Percentiles rank a stretch among this genome's conserved stretches.
Evolutionary conservation across 805 yeast genomes (phyloP).

Genomic region (Suhomyces canberraensis): DNA sequence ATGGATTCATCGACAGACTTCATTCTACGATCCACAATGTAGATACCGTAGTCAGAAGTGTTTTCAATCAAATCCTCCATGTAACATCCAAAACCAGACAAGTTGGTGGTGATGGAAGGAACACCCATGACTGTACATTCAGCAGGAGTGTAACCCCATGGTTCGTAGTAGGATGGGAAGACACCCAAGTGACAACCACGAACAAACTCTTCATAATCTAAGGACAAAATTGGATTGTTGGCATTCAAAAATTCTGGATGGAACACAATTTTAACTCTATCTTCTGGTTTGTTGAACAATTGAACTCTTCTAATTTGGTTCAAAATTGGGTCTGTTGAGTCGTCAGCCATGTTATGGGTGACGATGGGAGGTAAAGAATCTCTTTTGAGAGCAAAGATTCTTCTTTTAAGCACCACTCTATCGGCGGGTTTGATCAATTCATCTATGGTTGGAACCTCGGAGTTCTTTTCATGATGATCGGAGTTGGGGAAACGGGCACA

Average conservation of each 20-base stretch:
- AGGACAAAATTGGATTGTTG: slow-evolving; percentile 86
- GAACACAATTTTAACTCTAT: slow-evolving; percentile 91
- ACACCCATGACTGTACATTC: slow-evolving; percentile 99
- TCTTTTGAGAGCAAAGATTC: slow-evolving; percentile 89
- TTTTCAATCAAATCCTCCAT: slow-evolving; percentile 97
- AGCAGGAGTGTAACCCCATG: slow-evolving; percentile 99
- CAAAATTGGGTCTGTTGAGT: slow-evolving; percentile 83
- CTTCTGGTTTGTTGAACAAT: slow-evolving; percentile 83
- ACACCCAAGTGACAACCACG: slow-evolving; percentile 98
- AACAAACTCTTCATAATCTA: slow-evolving; percentile 96
- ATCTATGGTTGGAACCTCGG: slow-evolving; percentile 73
- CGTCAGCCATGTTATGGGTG: slow-evolving; percentile 95
- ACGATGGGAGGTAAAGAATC: slow-evolving; percentile 91
- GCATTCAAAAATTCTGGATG: slow-evolving; percentile 97
- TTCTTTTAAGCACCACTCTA: slow-evolving; percentile 81
- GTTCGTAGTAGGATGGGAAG: slow-evolving; percentile 97
- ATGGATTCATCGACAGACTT: slow-evolving; percentile 91
- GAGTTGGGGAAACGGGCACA: slow-evolving; percentile 65
- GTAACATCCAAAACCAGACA: slow-evolving; percentile 96
- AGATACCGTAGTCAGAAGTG: slow-evolving; percentile 93
- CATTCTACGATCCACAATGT: slow-evolving; percentile 91
- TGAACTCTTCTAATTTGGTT: slow-evolving; percentile 90
- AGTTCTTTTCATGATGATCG: slow-evolving; percentile 32
- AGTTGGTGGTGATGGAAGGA: slow-evolving; percentile 92
- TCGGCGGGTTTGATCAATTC: slow-evolving; percentile 85